Percentiles rank a stretch among this genome's conserved stretches.
These are phyloP conservation scores for Podospora australis DNA, from an alignment of 495 filamentous ascomycete genomes.

Conservation along the genomic window DNA sequence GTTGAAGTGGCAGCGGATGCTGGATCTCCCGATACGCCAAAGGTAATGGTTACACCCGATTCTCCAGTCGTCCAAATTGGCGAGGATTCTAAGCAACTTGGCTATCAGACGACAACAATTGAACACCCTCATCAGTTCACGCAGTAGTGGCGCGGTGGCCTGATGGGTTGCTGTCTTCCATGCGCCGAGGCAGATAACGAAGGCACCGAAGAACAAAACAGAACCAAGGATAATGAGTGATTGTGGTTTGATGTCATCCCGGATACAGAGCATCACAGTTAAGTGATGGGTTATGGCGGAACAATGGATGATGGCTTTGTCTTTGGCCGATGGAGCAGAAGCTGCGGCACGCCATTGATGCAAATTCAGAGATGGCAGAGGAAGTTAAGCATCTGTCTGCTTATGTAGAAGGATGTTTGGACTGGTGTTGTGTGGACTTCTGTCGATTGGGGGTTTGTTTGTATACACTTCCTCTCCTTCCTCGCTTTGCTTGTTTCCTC, in stretches of 20 bases:
- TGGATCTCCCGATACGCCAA: constrained; percentile 18
- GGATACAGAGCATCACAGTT: no score
- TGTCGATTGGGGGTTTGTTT: not conserved
- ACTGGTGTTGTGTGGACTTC: not conserved
- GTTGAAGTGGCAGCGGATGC: not conserved
- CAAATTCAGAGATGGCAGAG: not conserved
- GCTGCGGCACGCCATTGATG: no score
- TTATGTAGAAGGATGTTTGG: not conserved
- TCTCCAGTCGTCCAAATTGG: constrained; percentile 26
- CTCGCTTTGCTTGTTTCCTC: not conserved
- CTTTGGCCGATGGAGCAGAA: no score
- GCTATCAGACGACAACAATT: constrained; percentile 21
- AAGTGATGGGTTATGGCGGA: no score
- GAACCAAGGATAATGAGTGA: no score
- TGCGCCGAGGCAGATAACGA: not conserved
- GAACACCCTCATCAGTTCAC: constrained; percentile 27
- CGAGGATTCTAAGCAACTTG: constrained; percentile 35
- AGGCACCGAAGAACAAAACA: not conserved
- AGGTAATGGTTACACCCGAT: constrained; percentile 35
- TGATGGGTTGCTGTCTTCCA: constrained; percentile 1
- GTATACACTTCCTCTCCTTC: not conserved
- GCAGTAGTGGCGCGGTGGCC: constrained; percentile 21
- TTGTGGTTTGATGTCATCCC: no score
- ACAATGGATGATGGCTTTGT: no score
- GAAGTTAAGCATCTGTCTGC: not conserved